Percentiles rank a stretch among this genome's conserved stretches.
Evolutionary conservation across 2,329 filamentous ascomycete genomes (phyloP).

Genomic region (Exophiala spinifera): DNA sequence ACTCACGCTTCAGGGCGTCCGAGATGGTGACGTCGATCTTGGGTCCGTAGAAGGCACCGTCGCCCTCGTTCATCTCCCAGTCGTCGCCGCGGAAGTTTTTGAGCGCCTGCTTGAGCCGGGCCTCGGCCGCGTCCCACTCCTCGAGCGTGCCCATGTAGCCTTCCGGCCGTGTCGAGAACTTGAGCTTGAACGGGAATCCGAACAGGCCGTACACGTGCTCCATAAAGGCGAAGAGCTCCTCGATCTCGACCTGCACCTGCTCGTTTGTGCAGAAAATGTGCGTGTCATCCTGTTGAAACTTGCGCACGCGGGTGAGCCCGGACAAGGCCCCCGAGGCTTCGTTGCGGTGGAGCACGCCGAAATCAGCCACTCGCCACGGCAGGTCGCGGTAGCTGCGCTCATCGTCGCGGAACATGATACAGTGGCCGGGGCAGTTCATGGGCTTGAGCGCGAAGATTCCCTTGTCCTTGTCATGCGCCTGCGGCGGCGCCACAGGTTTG

Average conservation of each 20-base stretch:
- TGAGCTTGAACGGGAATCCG: conserved; percentile 88
- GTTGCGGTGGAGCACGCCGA: conserved; percentile 91
- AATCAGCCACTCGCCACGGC: conserved; percentile 89
- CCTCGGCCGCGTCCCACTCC: conserved; percentile 87
- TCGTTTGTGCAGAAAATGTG: conserved; percentile 92
- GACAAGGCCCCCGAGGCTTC: conserved; percentile 89
- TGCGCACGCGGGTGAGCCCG: conserved; percentile 84
- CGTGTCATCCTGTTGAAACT: conserved; percentile 94
- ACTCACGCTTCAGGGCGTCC: conserved; percentile 79
- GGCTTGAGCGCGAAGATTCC: conserved; percentile 83
- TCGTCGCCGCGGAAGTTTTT: conserved; percentile 70
- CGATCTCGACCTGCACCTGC: conserved; percentile 72
- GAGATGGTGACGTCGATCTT: conserved; percentile 97
- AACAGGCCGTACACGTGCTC: conserved; percentile 75
- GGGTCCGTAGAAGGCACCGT: conserved; percentile 96
- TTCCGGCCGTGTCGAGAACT: conserved; percentile 86
- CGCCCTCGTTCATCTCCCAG: conserved; percentile 91
- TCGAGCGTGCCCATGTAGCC: conserved; percentile 82
- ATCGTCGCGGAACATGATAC: conserved; percentile 73
- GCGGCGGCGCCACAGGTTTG: conserved; percentile 35
- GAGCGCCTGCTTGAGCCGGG: conserved; percentile 72
- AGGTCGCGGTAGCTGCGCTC: conserved; percentile 86
- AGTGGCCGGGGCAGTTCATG: conserved; percentile 98
- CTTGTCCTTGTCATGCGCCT: conserved; percentile 59
- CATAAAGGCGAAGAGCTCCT: conserved; percentile 83